phyloP scores from a whole-genome alignment of 2,329 filamentous ascomycete genomes.

The Epichloe amarillans region DNA sequence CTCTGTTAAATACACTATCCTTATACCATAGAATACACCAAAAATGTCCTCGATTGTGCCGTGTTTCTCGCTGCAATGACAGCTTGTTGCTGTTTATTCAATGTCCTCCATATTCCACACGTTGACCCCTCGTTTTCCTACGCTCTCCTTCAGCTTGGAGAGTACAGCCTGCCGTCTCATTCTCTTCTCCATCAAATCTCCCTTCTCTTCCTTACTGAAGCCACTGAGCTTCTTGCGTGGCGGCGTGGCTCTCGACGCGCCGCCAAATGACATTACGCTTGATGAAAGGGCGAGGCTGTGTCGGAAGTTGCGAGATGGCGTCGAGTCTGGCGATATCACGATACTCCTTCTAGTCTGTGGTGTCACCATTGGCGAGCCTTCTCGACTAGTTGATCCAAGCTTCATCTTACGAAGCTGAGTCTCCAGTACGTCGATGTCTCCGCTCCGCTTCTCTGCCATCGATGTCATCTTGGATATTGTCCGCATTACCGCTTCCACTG shows the following conservation, averaged over 20 bases:
- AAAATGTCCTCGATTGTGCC: background rate
- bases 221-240: conserved; percentile 49
- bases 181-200: conserved; percentile 38
- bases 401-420: conserved; percentile 66
- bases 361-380: conserved; percentile 29
- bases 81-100: conserved; percentile 18
- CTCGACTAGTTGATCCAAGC: conserved; percentile 31
- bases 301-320: conserved; percentile 27
- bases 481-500: conserved; percentile 80
- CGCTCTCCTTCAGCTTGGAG: conserved; percentile 33
- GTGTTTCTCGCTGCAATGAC: background rate
- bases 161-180: conserved; percentile 40
- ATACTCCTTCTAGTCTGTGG: conserved; percentile 24
- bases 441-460: conserved; percentile 83
- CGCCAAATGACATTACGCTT: conserved; percentile 27
- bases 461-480: conserved; percentile 87
- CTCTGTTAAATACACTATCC: conserved; percentile 2
- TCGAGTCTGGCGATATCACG: conserved; percentile 31
- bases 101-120: conserved; percentile 38
- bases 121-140: conserved; percentile 35
- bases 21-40: conserved; percentile 13
- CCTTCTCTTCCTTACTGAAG: conserved; percentile 46
- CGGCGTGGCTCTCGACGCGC: conserved; percentile 27
- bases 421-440: conserved; percentile 83
- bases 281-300: conserved; percentile 23